Base-by-base conservation (phyloP, 257 asterid genomes). In the Solanum dulcamara region DNA sequence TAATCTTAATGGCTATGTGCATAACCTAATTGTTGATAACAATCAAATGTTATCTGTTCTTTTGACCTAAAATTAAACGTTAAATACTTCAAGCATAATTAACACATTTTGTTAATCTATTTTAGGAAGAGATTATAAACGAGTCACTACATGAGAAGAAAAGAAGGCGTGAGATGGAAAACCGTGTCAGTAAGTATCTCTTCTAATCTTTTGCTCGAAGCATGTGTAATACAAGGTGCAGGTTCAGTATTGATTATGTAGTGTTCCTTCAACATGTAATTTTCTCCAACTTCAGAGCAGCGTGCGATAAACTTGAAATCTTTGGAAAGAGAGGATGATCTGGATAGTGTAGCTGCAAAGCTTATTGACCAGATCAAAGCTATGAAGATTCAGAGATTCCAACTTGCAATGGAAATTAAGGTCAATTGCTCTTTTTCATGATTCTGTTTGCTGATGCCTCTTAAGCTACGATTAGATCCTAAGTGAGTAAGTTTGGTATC, bases 101-200 rank as follows among this genome's bases (percentile, higher is more conserved):
- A 85, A 80, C 79, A 86, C 70, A 59, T 77, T 72, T 84, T 38
- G 18, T 66, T 44, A 35, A 67, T 83, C 71, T 81, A 26, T 84
- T 86, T 40, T 90, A 96, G 99, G 98, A 96, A 89, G 95, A 88
- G 81, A 92, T 93, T 87, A 85, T 89, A 37, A 85, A 81, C 81
- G 84, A 68, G 53, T 68, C 81, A 20, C 92, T 89, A 83, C 85
- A 33, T 72, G 89, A 91, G 90, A 93, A 86, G 91, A 93, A 75
- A 84, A 91, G 88, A 86, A 44, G 88, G n/a, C 90, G 83, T 86
- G 97, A 91, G 13, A 50, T 89, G 88, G 98, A 93, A 85, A 85
- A 62, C 80, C 89, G 77, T 80, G 90, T 94, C 86, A 84, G 99
- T 96, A 88, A 94, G 98, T 96, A 81, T 85, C 87, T 68, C 38